Percentiles rank a stretch among this genome's conserved stretches.
phyloP scores from a whole-genome alignment of 2,329 filamentous ascomycete genomes.

The Cladorrhinum sp. region DNA sequence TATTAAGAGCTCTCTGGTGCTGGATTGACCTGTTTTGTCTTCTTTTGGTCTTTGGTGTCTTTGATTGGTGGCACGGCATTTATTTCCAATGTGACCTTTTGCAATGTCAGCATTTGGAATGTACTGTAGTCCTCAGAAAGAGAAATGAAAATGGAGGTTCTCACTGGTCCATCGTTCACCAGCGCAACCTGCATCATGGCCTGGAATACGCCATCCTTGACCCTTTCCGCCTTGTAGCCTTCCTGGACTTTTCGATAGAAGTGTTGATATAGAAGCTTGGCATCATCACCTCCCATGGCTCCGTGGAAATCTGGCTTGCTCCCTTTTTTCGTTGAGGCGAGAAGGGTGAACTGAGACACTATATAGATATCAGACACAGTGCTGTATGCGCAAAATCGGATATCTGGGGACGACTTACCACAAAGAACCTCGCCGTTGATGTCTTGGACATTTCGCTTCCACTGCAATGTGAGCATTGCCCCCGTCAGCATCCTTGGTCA shows the following conservation, averaged over 20 bases:
- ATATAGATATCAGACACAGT: constrained; percentile 1
- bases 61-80: constrained; percentile 14
- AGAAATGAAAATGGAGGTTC: constrained; percentile 20
- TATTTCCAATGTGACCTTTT: constrained; percentile 41
- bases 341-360: constrained; percentile 96
- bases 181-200: constrained; percentile 98
- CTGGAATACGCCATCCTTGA: constrained; percentile 95
- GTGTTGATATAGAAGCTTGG: constrained; percentile 75
- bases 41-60: constrained; percentile 9
- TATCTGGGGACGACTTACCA: constrained; percentile 52
- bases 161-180: constrained; percentile 77
- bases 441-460: constrained; percentile 87
- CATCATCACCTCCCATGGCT: constrained; percentile 74
- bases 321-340: constrained; percentile 92
- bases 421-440: constrained; percentile 92
- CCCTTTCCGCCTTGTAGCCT: constrained; percentile 67
- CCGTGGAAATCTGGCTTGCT: constrained; percentile 94
- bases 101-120: constrained; percentile 12
- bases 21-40: constrained; percentile 1
- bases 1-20: not conserved
- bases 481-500: constrained; percentile 12
- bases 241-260: constrained; percentile 76
- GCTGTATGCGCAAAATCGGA: too few species aligned
- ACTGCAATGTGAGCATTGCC: constrained; percentile 48
- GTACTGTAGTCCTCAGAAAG: too few species aligned